A percentile compares a stretch with the other conserved stretches of the same genome.
phyloP scores from a whole-genome alignment of 805 yeast species.

The Zygoascus tannicola region DNA sequence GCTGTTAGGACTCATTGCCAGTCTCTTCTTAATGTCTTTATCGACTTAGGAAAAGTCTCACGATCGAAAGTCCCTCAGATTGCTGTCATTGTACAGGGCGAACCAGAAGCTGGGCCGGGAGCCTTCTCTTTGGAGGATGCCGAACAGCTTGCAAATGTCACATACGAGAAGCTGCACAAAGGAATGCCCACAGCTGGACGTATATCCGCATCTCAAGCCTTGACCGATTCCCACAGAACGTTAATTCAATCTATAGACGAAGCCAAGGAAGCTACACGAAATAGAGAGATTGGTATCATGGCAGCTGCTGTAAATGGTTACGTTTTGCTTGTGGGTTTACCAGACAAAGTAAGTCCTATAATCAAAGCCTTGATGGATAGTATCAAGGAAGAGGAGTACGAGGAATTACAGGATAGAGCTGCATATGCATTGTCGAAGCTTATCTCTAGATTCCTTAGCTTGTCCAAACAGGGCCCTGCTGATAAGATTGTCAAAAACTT shows the following conservation, averaged over 20 bases:
- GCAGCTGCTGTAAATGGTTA: conserved; percentile 73
- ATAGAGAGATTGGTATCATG: conserved; percentile 44
- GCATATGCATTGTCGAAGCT: conserved; percentile 61
- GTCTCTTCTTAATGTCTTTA: conserved; percentile 68
- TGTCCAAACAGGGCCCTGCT: conserved; percentile 61
- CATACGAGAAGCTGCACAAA: conserved; percentile 55
- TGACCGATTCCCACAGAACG: conserved; percentile 71
- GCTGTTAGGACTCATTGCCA: conserved; percentile 82
- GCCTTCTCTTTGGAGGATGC: conserved; percentile 81
- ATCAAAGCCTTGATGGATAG: conserved; percentile 90
- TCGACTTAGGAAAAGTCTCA: conserved; percentile 65
- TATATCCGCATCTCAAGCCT: conserved; percentile 55
- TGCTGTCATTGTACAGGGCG: conserved; percentile 90
- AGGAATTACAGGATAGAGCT: conserved; percentile 57
- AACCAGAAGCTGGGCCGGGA: conserved; percentile 84
- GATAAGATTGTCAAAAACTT: conserved; percentile 85
- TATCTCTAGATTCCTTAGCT: conserved; percentile 46
- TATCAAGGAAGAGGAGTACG: conserved; percentile 63
- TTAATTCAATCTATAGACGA: conserved; percentile 58
- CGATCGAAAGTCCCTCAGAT: conserved; percentile 65
- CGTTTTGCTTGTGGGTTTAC: conserved; percentile 48
- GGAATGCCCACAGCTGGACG: conserved; percentile 59
- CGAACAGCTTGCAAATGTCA: conserved; percentile 53
- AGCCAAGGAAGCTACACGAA: conserved; percentile 43
- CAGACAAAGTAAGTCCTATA: conserved; percentile 78